Evolutionary conservation across 2,329 filamentous ascomycete species (phyloP).

Genomic region (Fusarium graminum): DNA sequence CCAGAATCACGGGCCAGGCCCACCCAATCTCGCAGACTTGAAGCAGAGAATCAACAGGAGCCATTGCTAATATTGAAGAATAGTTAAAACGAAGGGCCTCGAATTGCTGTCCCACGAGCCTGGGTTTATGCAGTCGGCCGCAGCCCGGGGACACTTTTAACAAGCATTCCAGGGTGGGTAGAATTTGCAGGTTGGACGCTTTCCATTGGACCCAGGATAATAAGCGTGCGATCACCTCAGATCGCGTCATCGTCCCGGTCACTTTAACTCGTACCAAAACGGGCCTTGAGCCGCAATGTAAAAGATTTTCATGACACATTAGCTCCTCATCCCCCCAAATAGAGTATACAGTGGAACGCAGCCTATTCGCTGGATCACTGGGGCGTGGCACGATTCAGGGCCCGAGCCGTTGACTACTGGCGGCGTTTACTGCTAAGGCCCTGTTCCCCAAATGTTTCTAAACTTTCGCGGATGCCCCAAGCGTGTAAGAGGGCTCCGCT

Average conservation of each 20-base stretch:
- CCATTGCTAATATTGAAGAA: constrained; percentile 29
- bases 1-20: background rate
- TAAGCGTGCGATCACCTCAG: constrained; percentile 46
- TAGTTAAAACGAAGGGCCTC: constrained; percentile 27
- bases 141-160: constrained; percentile 27
- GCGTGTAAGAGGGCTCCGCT: constrained; percentile 20
- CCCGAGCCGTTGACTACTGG: constrained; percentile 17
- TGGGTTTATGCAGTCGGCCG: constrained; percentile 28
- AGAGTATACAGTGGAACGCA: background rate
- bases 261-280: constrained; percentile 13
- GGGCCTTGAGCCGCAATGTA: constrained; percentile 14
- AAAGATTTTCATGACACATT: constrained; percentile 44
- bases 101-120: constrained; percentile 20
- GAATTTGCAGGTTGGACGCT: background rate
- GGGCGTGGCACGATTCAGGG: constrained; percentile 39
- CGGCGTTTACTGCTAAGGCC: background rate
- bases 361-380: constrained; percentile 35
- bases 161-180: constrained; percentile 35
- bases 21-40: background rate
- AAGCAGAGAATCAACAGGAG: background rate
- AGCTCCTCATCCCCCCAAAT: constrained; percentile 26
- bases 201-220: constrained; percentile 31
- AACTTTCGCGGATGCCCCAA: constrained; percentile 25
- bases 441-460: constrained; percentile 34
- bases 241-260: constrained; percentile 51